A percentile compares a stretch with the other conserved stretches of the same genome.
Conservation (phyloP, 345 rosid species). For the Alliaria petiolata region DNA sequence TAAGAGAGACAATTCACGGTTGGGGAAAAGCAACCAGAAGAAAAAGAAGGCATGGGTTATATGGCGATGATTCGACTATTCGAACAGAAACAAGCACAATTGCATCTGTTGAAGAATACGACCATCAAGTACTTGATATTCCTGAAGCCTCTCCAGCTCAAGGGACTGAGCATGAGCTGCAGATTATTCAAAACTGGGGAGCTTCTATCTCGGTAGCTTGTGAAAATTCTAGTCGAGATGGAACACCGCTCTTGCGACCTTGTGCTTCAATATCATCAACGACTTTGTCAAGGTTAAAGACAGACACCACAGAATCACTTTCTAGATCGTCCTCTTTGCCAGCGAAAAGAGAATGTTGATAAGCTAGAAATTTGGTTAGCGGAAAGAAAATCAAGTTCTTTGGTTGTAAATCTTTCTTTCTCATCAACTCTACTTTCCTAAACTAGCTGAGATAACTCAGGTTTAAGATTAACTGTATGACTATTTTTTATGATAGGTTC, state of each 20-base stretch:
- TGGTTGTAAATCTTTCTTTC: conserved; percentile 3
- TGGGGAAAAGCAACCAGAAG: conserved; percentile 86
- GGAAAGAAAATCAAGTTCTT: neutral
- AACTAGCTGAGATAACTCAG: neutral
- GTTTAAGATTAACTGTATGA: neutral
- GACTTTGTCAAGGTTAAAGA: conserved; percentile 1
- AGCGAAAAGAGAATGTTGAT: conserved; percentile 39
- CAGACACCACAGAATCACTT: conserved; percentile 34
- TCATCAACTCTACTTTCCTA: neutral
- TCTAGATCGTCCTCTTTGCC: conserved; percentile 63
- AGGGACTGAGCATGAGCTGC: conserved; percentile 48
- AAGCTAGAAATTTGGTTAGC: neutral
- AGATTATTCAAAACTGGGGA: conserved; percentile 21
- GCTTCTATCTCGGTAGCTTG: conserved; percentile 36
- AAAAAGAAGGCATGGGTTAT: conserved; percentile 60
- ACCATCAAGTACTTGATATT: conserved; percentile 53
- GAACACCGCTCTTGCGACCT: conserved; percentile 57
- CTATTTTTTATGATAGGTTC: neutral
- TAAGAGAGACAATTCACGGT: conserved; percentile 82
- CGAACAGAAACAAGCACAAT: conserved; percentile 83
- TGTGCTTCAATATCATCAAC: conserved; percentile 54
- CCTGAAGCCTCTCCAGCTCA: conserved; percentile 29
- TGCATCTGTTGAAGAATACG: conserved; percentile 70
- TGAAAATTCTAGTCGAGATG: conserved; percentile 50
- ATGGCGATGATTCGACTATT: conserved; percentile 57